A percentile compares a stretch with the other conserved stretches of the same genome.
phyloP scores from a whole-genome alignment of 768 basidiomycete genomes.

The Serendipita vermifera region DNA sequence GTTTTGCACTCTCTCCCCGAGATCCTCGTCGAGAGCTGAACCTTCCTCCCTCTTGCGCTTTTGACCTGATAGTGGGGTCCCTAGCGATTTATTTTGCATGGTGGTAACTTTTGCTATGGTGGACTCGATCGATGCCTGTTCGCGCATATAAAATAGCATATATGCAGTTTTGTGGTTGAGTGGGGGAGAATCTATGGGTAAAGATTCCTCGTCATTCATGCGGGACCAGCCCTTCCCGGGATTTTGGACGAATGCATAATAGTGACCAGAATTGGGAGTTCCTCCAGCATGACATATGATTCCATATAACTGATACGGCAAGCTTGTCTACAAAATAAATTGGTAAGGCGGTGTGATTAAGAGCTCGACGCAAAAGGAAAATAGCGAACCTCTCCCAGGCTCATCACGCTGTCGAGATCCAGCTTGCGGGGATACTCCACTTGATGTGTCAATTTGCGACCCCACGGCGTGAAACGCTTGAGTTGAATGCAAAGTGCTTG shows the following conservation, averaged over 20 bases:
- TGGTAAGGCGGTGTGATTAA: not conserved
- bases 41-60: conserved; percentile 39
- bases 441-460: conserved; percentile 67
- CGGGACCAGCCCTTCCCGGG: conserved; percentile 66
- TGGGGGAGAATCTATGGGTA: conserved; percentile 32
- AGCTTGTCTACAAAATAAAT: conserved; percentile 33
- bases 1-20: conserved; percentile 2
- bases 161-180: conserved; percentile 71
- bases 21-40: conserved; percentile 4
- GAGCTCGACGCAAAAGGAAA: not conserved
- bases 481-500: conserved; percentile 81
- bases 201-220: conserved; percentile 85
- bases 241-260: conserved; percentile 72
- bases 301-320: conserved; percentile 76
- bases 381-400: conserved; percentile 43
- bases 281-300: conserved; percentile 87
- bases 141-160: conserved; percentile 80
- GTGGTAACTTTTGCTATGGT: no score
- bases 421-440: conserved; percentile 71
- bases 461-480: conserved; percentile 86
- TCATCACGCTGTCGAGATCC: conserved; percentile 67
- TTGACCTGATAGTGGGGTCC: conserved; percentile 45
- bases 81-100: no score
- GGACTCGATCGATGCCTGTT: conserved; percentile 69
- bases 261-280: conserved; percentile 93